Percentiles rank a stretch among this genome's conserved stretches.
These are phyloP conservation scores for Cystobasidium sp. DNA, from an alignment of 1,284 basidiomycete species.

Conservation along the genomic window DNA sequence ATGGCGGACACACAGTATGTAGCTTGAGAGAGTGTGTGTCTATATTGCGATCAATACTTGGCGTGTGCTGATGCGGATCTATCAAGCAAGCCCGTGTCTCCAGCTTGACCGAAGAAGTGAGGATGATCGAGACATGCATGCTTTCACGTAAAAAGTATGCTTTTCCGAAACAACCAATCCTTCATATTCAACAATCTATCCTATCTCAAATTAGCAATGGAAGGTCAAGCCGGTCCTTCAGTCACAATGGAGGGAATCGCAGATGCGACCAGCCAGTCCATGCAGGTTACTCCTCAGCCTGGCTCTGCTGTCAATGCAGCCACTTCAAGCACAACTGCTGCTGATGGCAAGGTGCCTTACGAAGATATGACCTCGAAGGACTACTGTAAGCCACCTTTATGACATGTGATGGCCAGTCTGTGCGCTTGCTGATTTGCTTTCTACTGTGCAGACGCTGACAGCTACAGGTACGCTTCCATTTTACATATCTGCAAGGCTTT, in stretches of 20 bases:
- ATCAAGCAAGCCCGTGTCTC: neutral
- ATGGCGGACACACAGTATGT: neutral
- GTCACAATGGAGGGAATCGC: conserved; percentile 28
- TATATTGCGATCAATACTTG: neutral
- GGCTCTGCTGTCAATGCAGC: conserved; percentile 9
- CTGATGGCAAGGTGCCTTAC: neutral
- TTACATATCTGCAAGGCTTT: neutral
- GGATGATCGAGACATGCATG: neutral
- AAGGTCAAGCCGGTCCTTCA: conserved; percentile 18
- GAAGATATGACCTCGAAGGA: conserved; percentile 51
- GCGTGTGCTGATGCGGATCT: neutral
- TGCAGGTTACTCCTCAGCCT: conserved; percentile 12
- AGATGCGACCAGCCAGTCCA: conserved; percentile 26
- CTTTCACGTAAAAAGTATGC: neutral
- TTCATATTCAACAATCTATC: neutral
- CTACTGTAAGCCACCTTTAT: conserved; percentile 48
- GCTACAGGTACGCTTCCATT: conserved; percentile 20
- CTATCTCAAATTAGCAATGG: neutral
- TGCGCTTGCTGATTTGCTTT: neutral
- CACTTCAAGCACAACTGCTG: conserved; percentile 9
- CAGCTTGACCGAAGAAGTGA: neutral
- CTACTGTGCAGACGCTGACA: conserved; percentile 26
- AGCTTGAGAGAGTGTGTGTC: neutral
- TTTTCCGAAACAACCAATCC: neutral
- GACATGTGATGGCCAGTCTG: neutral